Conservation (phyloP, 2,329 filamentous ascomycete genomes). For the Claviceps quebecensis region DNA sequence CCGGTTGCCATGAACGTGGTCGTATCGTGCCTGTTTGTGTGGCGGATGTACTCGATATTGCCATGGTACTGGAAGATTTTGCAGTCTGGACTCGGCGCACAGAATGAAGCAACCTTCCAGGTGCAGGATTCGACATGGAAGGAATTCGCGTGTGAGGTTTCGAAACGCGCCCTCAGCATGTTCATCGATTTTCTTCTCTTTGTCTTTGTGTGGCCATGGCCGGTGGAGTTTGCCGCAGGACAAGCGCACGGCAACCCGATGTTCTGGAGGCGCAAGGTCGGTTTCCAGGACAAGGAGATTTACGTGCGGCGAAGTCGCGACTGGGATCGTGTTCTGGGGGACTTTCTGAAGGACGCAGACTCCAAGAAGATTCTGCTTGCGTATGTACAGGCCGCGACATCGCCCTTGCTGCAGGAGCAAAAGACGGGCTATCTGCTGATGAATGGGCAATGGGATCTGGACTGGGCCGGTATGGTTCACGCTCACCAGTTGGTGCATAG, state of each 20-base stretch:
- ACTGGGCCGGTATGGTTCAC: constrained; percentile 67
- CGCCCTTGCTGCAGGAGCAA: constrained; percentile 48
- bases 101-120: constrained; percentile 53
- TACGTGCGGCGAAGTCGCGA: constrained; percentile 64
- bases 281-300: constrained; percentile 68
- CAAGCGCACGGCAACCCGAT: constrained; percentile 45
- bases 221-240: constrained; percentile 55
- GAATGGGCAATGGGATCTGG: constrained; percentile 74
- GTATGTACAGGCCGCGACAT: constrained; percentile 54
- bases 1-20: constrained; percentile 62
- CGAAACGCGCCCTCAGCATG: constrained; percentile 49
- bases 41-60: constrained; percentile 53
- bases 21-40: constrained; percentile 49
- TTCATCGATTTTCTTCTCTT: constrained; percentile 59
- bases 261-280: constrained; percentile 58
- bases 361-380: constrained; percentile 45
- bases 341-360: constrained; percentile 37
- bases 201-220: constrained; percentile 59
- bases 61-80: constrained; percentile 62
- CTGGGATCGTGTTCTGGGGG: constrained; percentile 50
- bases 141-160: constrained; percentile 41
- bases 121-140: constrained; percentile 40
- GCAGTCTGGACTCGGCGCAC: constrained; percentile 48
- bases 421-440: constrained; percentile 86
- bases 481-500: constrained; percentile 57